These are phyloP conservation scores for Metschnikowia dekortorum DNA, from an alignment of 805 yeast species.

Conservation along the genomic window DNA sequence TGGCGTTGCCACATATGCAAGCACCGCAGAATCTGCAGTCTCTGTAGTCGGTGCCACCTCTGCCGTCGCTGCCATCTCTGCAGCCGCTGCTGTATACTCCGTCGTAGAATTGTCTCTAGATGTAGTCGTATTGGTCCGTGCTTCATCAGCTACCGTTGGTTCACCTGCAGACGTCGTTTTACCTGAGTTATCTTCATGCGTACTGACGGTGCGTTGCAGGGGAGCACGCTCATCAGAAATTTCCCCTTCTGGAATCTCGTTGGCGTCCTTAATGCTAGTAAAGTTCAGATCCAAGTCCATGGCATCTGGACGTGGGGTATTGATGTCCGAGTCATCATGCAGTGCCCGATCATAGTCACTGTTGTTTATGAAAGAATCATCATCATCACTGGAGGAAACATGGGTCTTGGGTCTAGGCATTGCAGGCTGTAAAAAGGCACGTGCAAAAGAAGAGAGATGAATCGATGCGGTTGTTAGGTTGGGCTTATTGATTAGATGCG, in stretches of 20 bases:
- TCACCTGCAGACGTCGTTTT: neutral
- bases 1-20: neutral
- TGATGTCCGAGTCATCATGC: neutral
- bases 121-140: neutral
- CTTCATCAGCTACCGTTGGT: neutral
- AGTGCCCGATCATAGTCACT: constrained; percentile 26
- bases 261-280: neutral
- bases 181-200: neutral
- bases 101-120: no score
- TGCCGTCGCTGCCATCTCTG: neutral
- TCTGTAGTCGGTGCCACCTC: neutral
- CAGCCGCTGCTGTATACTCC: neutral
- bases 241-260: neutral
- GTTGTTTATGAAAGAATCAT: constrained; percentile 36
- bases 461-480: neutral
- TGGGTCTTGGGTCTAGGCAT: constrained; percentile 10
- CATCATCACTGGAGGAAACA: constrained; percentile 17
- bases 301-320: neutral
- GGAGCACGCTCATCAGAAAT: no score
- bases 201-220: neutral
- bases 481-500: constrained; percentile 1
- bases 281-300: neutral
- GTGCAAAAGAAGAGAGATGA: neutral
- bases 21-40: neutral
- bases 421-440: neutral